Evolutionary conservation across 805 yeast genomes (phyloP), one percentile per base, ranked within the genome.

Genomic region (Lachancea sp.): DNA sequence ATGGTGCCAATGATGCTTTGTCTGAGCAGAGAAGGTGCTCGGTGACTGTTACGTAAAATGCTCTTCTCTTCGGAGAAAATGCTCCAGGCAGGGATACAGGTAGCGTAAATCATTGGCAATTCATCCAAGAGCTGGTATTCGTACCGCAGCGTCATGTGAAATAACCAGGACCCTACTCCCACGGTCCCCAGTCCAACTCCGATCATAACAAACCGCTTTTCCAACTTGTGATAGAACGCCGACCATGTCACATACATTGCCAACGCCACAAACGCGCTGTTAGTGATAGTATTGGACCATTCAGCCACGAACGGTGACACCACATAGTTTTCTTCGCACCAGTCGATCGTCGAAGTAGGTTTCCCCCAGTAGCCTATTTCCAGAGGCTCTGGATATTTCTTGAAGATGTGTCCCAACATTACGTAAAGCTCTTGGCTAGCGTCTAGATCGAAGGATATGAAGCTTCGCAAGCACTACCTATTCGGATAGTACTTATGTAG

Each of bases 261-360:
- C 16, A 77, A 60, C 5, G 72, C 50, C 29, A 75, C 64, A 50
- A 77, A 78, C 24, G 68, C 67, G 2, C 71, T 63, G 48, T 92
- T 92, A 31, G 98, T 87, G 20, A 78, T 52, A 2, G 97, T 85
- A 58, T 92, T 92, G 44, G 90, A 72, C 42, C 86, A 83, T 60
- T 92, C 98, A 3, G 97, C 97, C 39, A 92, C 71, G 55, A 84
- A 92, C 9, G 74, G 74, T 9, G 90, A 74, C 1, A 89, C 84
- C 8, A 88, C 90, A 58, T 90, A 90, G 66, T 90, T 90, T 62
- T 92, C 97, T 56, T 90, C 98, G 64, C 98, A 90, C 97, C 97
- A 90, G 57, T 90, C 98, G 28, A 92, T 92, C n/a, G 97, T 89
- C 28, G 96, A 76, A 0, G 97, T 88, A 2, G 84, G 83, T 4